Evolutionary conservation across 257 asterid species (phyloP), one percentile per base, ranked within the genome.

Genomic region (Jaltomata sinuosa): DNA sequence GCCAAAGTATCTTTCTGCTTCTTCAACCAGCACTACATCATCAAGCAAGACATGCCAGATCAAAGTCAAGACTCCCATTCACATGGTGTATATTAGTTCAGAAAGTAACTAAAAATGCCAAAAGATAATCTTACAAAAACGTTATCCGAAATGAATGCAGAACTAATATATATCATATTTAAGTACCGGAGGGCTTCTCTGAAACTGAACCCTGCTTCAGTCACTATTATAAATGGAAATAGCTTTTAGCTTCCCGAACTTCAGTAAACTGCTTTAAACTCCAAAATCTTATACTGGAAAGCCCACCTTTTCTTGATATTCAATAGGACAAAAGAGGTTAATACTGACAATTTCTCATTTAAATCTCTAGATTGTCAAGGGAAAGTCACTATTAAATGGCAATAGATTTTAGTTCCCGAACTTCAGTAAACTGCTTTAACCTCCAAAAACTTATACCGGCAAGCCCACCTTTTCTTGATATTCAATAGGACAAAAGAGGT

Each of bases 1-100:
- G 78, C 71, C 89, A 94, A 84, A 59, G 84, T 89, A 87, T 96
- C 99, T 87, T 89, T 91, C 89, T 96, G 99, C 83, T 93, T 94
- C 93, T 96, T 96, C 94, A 94, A 88, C 99, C 98, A 96, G 89
- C 99, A 96, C 99, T 96, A 52, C 6, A 86, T 81, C 85, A 87
- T 62, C 45, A 27, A 81, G 74, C 12, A 81, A 57, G 3, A 40
- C 53, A 81, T 8, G 59, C 31, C 61, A 61, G 59, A n/a, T 45
- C 61, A 81, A 57, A 16, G 62, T 77, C 81, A 77, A 49, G n/a
- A 27, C 62, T 77, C 62, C 36, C 22, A 16, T 49, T 77, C 0
- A 49, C 16, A 7, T 16, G 0, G 0, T 77, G 62, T 0, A 27
- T 16, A 4, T 27, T 77, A 9, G 62, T 16, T 16, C 62, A 27